Percentiles rank a stretch among this genome's conserved stretches.
phyloP scores from a whole-genome alignment of 2,329 filamentous ascomycete genomes.

The Talaromyces albobiverticillius region DNA sequence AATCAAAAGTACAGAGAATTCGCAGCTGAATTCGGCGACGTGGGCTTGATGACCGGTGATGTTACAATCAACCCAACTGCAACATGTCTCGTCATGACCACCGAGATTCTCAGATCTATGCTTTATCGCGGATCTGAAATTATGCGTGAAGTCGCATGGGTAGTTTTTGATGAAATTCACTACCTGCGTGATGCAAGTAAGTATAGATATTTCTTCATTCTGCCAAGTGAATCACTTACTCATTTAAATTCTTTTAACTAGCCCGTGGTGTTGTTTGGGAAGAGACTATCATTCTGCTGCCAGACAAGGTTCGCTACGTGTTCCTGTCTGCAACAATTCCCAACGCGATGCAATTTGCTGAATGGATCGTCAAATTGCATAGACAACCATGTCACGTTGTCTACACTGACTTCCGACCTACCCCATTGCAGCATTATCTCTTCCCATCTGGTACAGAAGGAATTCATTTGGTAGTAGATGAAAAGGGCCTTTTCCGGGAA shows the following conservation, averaged over 20 bases:
- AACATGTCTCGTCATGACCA: slow-evolving; percentile 98
- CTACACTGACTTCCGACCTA: slow-evolving; percentile 97
- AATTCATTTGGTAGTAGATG: slow-evolving; percentile 91
- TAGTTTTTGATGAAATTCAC: slow-evolving; percentile 97
- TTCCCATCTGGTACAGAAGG: slow-evolving; percentile 91
- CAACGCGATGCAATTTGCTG: slow-evolving; percentile 98
- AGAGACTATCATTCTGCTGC: slow-evolving; percentile 95
- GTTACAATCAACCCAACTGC: slow-evolving; percentile 99
- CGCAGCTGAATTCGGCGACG: slow-evolving; percentile 90
- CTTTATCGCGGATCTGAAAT: slow-evolving; percentile 97
- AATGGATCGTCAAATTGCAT: slow-evolving; percentile 98
- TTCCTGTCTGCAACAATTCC: slow-evolving; percentile 98
- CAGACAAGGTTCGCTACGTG: slow-evolving; percentile 98
- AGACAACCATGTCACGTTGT: slow-evolving; percentile 97
- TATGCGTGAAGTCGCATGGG: slow-evolving; percentile 99
- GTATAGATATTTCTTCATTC: slow-evolving; percentile 9
- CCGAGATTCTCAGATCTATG: slow-evolving; percentile 98
- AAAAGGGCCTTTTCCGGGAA: slow-evolving; percentile 93
- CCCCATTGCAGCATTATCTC: slow-evolving; percentile 95
- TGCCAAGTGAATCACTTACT: slow-evolving; percentile 17
- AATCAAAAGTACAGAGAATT: slow-evolving; percentile 99
- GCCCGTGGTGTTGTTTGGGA: slow-evolving; percentile 96
- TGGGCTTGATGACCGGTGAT: slow-evolving; percentile 97
- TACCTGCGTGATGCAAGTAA: slow-evolving; percentile 86
- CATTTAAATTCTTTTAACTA: slow-evolving; percentile 17